These are phyloP conservation scores for Claviceps paspali DNA, from an alignment of 2,329 filamentous ascomycete genomes.

Conservation along the genomic window DNA sequence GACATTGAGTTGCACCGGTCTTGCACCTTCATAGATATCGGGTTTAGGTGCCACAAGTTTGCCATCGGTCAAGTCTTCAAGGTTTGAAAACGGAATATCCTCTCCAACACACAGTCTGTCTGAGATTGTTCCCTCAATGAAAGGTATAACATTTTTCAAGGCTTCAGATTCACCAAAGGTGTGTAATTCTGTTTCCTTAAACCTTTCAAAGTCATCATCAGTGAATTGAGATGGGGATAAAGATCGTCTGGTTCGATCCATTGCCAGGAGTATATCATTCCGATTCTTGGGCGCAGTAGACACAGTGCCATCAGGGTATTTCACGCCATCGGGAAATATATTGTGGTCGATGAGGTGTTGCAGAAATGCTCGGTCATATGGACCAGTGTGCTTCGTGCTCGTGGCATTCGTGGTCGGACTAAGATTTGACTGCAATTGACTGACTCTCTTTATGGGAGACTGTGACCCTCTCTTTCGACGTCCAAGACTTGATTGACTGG, in stretches of 20 bases:
- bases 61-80: conserved; percentile 20
- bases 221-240: conserved; percentile 22
- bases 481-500: too few species aligned
- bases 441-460: too few species aligned
- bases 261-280: too few species aligned
- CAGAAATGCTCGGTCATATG: conserved; percentile 9
- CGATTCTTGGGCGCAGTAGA: conserved; percentile 8
- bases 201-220: conserved; percentile 15
- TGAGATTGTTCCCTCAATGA: conserved; percentile 14
- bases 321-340: conserved; percentile 6
- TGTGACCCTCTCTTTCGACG: too few species aligned
- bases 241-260: conserved; percentile 7
- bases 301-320: conserved; percentile 7
- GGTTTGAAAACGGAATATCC: conserved; percentile 18
- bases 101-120: conserved; percentile 11
- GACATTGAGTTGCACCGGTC: conserved; percentile 13
- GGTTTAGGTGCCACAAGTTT: conserved; percentile 16
- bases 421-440: too few species aligned
- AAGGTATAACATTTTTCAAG: conserved; percentile 14
- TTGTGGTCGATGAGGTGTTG: conserved; percentile 8
- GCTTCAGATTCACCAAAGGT: conserved; percentile 15
- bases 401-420: conserved; percentile 5
- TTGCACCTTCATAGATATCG: conserved; percentile 20
- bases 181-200: conserved; percentile 13
- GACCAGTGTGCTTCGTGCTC: conserved; percentile 7